Percentiles rank a stretch among this genome's conserved stretches.
These are phyloP conservation scores for Capronia coronata DNA, from an alignment of 2,329 filamentous ascomycete genomes.

Conservation along the genomic window DNA sequence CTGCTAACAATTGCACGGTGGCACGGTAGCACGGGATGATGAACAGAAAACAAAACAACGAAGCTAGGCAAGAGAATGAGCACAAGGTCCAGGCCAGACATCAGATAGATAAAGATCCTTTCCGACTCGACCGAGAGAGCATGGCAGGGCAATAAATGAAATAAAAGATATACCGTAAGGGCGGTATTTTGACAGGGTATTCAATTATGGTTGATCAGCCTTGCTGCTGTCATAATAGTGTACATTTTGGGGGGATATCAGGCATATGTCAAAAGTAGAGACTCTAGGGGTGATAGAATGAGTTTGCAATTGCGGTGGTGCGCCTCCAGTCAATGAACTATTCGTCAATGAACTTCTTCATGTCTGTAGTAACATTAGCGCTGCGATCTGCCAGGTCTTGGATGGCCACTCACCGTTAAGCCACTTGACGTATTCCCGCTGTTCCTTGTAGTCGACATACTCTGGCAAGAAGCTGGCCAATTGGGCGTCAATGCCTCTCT, in stretches of 20 bases:
- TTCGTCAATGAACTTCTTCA: slow-evolving; percentile 78
- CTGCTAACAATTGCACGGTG: too few relatives aligned
- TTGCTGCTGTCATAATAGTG: slow-evolving; percentile 13
- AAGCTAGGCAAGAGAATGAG: too few relatives aligned
- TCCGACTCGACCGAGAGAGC: too few relatives aligned
- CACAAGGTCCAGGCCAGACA: too few relatives aligned
- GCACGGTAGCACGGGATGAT: too few relatives aligned
- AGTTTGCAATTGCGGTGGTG: neutral
- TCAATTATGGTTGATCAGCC: slow-evolving; percentile 5
- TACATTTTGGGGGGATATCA: slow-evolving; percentile 15
- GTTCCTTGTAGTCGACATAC: slow-evolving; percentile 97
- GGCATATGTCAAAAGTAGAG: slow-evolving; percentile 16
- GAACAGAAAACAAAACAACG: neutral
- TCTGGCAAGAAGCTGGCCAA: slow-evolving; percentile 88
- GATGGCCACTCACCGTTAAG: slow-evolving; percentile 55
- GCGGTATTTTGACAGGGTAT: slow-evolving; percentile 3
- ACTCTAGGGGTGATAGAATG: slow-evolving; percentile 9
- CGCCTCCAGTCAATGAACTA: slow-evolving; percentile 34
- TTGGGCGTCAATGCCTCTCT: slow-evolving; percentile 80
- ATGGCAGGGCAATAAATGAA: too few relatives aligned
- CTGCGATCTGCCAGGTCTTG: slow-evolving; percentile 1
- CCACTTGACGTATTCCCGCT: slow-evolving; percentile 92
- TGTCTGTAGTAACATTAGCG: slow-evolving; percentile 43
- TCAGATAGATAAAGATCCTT: too few relatives aligned
- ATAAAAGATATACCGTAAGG: neutral